These are phyloP conservation scores for Xylaria acuta DNA, from an alignment of 495 filamentous ascomycete genomes.

Conservation along the genomic window DNA sequence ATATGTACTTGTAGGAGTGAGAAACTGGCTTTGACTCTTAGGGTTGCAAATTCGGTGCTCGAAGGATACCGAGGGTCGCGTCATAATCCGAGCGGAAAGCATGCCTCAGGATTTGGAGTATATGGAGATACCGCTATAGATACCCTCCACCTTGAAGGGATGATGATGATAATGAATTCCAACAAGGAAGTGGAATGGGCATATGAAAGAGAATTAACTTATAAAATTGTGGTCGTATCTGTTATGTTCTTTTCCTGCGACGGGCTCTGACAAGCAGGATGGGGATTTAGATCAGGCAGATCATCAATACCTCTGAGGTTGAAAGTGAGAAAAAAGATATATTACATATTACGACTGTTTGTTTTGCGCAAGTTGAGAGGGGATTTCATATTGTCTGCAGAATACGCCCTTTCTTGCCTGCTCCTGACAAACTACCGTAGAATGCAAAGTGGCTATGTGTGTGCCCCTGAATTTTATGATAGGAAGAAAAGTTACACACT, in stretches of 20 bases:
- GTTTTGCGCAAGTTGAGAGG: neutral
- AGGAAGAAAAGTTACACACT: neutral
- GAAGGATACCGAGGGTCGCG: too few relatives aligned
- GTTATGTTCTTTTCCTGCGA: neutral
- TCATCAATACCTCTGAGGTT: neutral
- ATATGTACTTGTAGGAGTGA: slow-evolving; percentile 1
- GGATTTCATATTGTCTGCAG: neutral
- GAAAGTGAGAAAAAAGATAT: neutral
- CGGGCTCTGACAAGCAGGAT: neutral
- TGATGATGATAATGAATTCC: slow-evolving; percentile 12
- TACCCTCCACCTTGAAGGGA: slow-evolving; percentile 5
- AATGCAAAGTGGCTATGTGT: neutral
- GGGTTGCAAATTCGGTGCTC: neutral
- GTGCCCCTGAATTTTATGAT: neutral
- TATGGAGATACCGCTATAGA: slow-evolving; percentile 6
- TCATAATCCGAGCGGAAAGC: neutral
- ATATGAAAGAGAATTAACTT: neutral
- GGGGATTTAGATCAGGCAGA: slow-evolving; percentile 5
- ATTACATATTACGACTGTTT: neutral
- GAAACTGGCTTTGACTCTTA: neutral
- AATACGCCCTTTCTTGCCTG: neutral
- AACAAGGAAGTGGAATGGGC: neutral
- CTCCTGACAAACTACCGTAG: neutral
- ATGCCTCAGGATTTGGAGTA: neutral
- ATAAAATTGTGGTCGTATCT: neutral